Evolutionary conservation across 208 protist genomes (phyloP).

Genomic region (Leishmania aethiopica): DNA sequence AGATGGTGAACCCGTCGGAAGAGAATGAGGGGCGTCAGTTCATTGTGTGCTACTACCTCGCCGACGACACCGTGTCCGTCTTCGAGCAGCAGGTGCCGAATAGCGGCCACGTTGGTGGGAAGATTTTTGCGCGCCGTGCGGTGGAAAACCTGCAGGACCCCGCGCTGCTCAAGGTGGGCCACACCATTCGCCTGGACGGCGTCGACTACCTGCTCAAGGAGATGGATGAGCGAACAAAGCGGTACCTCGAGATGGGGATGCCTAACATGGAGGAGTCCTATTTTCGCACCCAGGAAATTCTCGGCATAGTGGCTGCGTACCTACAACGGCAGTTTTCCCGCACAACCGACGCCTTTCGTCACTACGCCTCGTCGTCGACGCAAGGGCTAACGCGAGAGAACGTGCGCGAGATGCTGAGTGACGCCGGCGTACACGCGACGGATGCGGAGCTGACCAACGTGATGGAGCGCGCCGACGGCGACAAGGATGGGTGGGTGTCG

Average conservation of each 20-base stretch:
- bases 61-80: conserved; percentile 95
- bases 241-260: conserved; percentile 78
- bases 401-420: conserved; percentile 61
- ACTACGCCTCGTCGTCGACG: conserved; percentile 64
- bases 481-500: conserved; percentile 80
- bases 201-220: conserved; percentile 66
- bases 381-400: conserved; percentile 64
- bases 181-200: conserved; percentile 58
- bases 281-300: conserved; percentile 69
- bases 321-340: conserved; percentile 69
- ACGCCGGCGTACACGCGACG: conserved; percentile 52
- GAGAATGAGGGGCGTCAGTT: conserved; percentile 82
- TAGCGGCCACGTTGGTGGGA: conserved; percentile 94
- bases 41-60: conserved; percentile 93
- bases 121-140: conserved; percentile 85
- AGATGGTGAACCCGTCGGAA: conserved; percentile 47
- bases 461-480: conserved; percentile 68
- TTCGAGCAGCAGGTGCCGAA: conserved; percentile 91
- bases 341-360: conserved; percentile 78
- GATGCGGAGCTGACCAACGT: conserved; percentile 55
- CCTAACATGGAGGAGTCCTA: conserved; percentile 70
- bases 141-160: conserved; percentile 65
- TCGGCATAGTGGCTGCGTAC: conserved; percentile 59
- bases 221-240: conserved; percentile 78
- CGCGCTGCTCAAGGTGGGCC: conserved; percentile 73